Conservation (phyloP, 148 eudicot species). For the Limonium bicolor region DNA sequence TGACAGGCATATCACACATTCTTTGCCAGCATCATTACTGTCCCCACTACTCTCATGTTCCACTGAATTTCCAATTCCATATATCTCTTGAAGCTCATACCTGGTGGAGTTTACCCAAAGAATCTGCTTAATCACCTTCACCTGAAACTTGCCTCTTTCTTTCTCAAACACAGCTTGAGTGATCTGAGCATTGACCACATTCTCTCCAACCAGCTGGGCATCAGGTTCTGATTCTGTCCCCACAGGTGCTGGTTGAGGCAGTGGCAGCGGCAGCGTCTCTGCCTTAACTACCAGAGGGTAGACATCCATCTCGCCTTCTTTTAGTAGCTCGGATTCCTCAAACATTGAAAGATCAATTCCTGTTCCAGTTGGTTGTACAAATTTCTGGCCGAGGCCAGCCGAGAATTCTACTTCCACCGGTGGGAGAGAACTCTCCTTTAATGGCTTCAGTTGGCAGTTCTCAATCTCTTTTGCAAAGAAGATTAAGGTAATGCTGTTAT, state of each 20-base stretch:
- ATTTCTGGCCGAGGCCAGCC: slow-evolving; percentile 80
- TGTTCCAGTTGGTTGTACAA: slow-evolving; percentile 76
- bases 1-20: slow-evolving; percentile 93
- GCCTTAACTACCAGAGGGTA: slow-evolving; percentile 78
- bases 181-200: slow-evolving; percentile 62
- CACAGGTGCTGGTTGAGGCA: too few species aligned
- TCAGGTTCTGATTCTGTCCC: slow-evolving; percentile 28
- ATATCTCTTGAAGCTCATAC: slow-evolving; percentile 90
- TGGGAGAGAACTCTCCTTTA: slow-evolving; percentile 60
- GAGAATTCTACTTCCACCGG: slow-evolving; percentile 52
- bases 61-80: slow-evolving; percentile 85
- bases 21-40: slow-evolving; percentile 90
- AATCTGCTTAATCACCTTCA: slow-evolving; percentile 76
- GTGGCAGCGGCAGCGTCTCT: slow-evolving; percentile 57
- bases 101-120: slow-evolving; percentile 76
- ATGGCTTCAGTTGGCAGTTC: slow-evolving; percentile 52
- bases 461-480: slow-evolving; percentile 68
- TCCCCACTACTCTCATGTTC: slow-evolving; percentile 54
- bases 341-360: slow-evolving; percentile 79
- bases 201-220: too few species aligned
- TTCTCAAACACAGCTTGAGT: slow-evolving; percentile 81
- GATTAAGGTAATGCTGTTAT: slow-evolving; percentile 41
- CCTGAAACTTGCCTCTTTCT: slow-evolving; percentile 67
- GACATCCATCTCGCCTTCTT: slow-evolving; percentile 41
- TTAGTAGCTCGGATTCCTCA: slow-evolving; percentile 44